Evolutionary conservation across 345 rosid genomes (phyloP), one percentile per base, ranked within the genome.

Genomic region (Pugionium cornutum): DNA sequence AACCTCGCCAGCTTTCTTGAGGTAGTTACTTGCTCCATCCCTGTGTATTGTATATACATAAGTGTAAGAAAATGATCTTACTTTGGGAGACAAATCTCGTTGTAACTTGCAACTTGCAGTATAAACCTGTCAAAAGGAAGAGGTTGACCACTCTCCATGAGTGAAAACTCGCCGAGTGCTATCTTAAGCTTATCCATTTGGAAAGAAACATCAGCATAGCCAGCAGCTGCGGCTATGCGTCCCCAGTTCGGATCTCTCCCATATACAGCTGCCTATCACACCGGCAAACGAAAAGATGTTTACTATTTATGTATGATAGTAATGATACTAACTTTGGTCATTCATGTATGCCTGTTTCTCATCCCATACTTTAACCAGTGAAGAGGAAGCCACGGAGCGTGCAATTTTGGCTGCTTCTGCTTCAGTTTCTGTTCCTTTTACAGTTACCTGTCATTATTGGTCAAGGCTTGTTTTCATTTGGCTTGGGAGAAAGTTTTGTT

Each of bases 171-270:
- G 63, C 96, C 95, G 6, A 94, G 95, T 53, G 71, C 52, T 77
- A 94, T 88, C 49, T 49, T 78, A 2, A 87, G 85, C 47, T 83
- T 78, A 75, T 83, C 81, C 76, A 64, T 83, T 60, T 71, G 28
- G 69, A 94, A 94, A 48, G 84, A 53, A 73, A 86, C 72, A 50
- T 89, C 97, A 0, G 99, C 82, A 74, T 85, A 87, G 58, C 96
- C 97, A 33, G 89, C 96, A 75, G 99, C 99, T 71, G 84, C 81
- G 73, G 99, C 99, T 62, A 91, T 88, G 6, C 95, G 84, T 39
- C 99, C 97, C 99, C 96, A 88, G 65, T 94, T 87, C 4, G 97
- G 97, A 79, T 94, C 97, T 86, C 95, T 88, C 4, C 96, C 97
- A 41, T 88, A 92, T 7, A 90, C 85, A 6, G 97, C 98, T 63